Evolutionary conservation across 495 filamentous ascomycete species (phyloP).

Genomic region (Penicillium soppii): DNA sequence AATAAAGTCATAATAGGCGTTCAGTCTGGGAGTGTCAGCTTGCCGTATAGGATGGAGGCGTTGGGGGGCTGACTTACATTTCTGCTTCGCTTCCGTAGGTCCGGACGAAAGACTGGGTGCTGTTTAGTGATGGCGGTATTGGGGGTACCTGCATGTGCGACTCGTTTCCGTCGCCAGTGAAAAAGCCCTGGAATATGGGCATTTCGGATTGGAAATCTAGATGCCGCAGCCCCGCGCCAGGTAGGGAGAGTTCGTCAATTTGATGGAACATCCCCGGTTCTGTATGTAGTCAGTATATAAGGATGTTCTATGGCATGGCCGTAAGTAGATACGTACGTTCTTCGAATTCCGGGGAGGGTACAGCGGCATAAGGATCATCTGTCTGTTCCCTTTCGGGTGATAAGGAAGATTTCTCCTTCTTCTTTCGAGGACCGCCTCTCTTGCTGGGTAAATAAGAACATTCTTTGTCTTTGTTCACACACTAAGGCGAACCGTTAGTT

Average conservation of each 20-base stretch:
- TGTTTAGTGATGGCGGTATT: slow-evolving; percentile 31
- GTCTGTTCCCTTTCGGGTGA: slow-evolving; percentile 22
- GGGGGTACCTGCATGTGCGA: slow-evolving; percentile 32
- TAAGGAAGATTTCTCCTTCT: slow-evolving; percentile 33
- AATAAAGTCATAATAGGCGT: slow-evolving; percentile 61
- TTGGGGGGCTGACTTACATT: no score
- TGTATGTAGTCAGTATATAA: no score
- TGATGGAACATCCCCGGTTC: slow-evolving; percentile 40
- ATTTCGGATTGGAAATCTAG: slow-evolving; percentile 40
- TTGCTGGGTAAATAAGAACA: slow-evolving; percentile 59
- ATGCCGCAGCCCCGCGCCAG: slow-evolving; percentile 42
- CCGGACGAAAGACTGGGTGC: slow-evolving; percentile 33
- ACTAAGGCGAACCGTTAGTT: slow-evolving; percentile 32
- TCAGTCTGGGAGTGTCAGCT: slow-evolving; percentile 45
- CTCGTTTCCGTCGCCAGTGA: slow-evolving; percentile 23
- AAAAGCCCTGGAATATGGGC: slow-evolving; percentile 40
- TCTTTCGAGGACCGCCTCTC: slow-evolving; percentile 54
- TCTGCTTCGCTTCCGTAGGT: slow-evolving; percentile 43
- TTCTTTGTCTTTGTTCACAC: slow-evolving; percentile 49
- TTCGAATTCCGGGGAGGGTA: slow-evolving; percentile 30
- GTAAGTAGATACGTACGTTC: slow-evolving; percentile 40
- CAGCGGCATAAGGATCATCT: slow-evolving; percentile 20
- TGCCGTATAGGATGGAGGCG: no score
- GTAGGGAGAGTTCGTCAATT: slow-evolving; percentile 44
- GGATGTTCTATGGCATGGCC: no score